Conservation (phyloP, 176 grass and related monocot species). For the Themeda triandra region DNA sequence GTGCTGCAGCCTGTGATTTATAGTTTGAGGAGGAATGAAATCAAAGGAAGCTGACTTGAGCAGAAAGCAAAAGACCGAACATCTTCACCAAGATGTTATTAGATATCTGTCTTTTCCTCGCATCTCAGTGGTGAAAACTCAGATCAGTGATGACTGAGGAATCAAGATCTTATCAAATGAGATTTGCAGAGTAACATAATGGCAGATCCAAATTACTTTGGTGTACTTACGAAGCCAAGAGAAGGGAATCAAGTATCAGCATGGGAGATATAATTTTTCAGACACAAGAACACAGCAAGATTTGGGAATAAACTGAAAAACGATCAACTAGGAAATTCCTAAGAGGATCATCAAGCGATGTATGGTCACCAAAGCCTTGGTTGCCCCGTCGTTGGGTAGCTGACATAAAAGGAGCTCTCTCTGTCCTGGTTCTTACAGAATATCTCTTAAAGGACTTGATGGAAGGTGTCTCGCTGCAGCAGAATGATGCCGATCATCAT, state of each 20-base stretch:
- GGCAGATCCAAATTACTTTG: neutral
- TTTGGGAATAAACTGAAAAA: neutral
- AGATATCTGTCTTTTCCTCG: constrained; percentile 33
- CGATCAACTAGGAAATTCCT: neutral
- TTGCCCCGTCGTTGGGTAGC: neutral
- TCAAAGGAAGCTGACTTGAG: constrained; percentile 40
- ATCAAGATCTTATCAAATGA: constrained; percentile 20
- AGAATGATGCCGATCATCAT: neutral
- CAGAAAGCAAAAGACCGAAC: constrained; percentile 36
- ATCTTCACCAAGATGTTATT: constrained; percentile 40
- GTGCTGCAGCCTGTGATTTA: constrained; percentile 81
- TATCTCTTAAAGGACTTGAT: neutral
- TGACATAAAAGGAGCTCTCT: neutral
- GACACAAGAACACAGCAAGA: neutral
- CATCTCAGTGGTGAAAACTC: constrained; percentile 25
- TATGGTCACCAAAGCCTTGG: neutral
- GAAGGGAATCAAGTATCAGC: constrained; percentile 9
- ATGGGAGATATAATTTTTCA: neutral
- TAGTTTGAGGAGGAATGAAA: constrained; percentile 46
- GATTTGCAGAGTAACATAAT: constrained; percentile 6
- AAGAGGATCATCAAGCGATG: neutral
- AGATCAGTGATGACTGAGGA: constrained; percentile 31
- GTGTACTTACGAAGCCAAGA: constrained; percentile 4
- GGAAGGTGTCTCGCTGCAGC: neutral
- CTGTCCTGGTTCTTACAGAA: neutral